Conservation (phyloP, 805 yeast genomes). For the Lachancea quebecensis region DNA sequence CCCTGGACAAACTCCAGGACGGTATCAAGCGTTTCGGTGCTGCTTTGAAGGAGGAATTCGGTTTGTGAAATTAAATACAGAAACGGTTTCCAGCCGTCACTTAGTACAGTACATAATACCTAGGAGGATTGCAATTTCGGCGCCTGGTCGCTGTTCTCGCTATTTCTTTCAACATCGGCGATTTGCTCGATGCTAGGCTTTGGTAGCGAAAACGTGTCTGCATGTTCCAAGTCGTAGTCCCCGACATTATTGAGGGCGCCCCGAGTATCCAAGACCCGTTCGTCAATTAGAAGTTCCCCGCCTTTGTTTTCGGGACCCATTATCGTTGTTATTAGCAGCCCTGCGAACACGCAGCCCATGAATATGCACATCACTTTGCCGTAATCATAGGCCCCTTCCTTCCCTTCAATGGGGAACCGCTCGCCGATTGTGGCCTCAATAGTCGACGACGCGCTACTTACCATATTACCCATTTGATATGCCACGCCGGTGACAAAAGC, state of each 20-base stretch:
- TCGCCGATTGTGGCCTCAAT: constrained; percentile 60
- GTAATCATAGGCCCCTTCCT: constrained; percentile 39
- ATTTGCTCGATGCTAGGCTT: constrained; percentile 3
- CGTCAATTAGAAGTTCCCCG: constrained; percentile 14
- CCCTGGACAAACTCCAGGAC: constrained; percentile 49
- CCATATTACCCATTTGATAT: constrained; percentile 64
- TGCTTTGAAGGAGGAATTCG: constrained; percentile 52
- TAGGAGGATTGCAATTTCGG: background rate
- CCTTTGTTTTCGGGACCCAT: constrained; percentile 56
- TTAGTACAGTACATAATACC: background rate
- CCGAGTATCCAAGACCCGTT: background rate
- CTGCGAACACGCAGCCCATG: constrained; percentile 55
- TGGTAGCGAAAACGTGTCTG: background rate
- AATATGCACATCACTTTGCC: constrained; percentile 61
- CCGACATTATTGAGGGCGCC: constrained; percentile 1
- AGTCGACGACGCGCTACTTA: constrained; percentile 62
- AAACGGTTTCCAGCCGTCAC: background rate
- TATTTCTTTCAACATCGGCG: background rate
- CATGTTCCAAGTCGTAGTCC: background rate
- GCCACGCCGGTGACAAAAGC: constrained; percentile 57
- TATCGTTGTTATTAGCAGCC: constrained; percentile 41
- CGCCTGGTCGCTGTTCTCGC: constrained; percentile 8
- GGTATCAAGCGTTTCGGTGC: constrained; percentile 66
- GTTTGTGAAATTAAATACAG: background rate
- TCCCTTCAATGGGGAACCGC: constrained; percentile 39